phyloP scores from a whole-genome alignment of 768 basidiomycete species.

The Hydnomerulius pinastri region DNA sequence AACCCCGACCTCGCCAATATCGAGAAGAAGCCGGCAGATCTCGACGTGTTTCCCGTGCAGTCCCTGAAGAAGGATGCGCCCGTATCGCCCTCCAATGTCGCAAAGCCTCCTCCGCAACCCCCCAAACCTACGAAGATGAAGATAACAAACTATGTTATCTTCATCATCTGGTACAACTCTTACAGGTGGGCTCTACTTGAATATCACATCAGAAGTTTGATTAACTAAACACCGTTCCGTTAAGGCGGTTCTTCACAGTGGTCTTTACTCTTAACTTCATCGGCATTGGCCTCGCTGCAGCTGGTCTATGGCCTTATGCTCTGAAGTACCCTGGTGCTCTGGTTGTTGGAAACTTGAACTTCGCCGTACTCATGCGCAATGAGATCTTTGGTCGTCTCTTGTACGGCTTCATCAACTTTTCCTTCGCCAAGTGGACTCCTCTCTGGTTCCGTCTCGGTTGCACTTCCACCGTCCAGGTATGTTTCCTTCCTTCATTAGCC shows the following conservation, averaged over 20 bases:
- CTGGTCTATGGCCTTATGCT: slow-evolving; percentile 70
- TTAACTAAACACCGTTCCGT: slow-evolving; percentile 5
- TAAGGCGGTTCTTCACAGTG: slow-evolving; percentile 73
- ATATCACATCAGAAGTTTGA: background rate
- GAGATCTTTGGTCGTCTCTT: slow-evolving; percentile 80
- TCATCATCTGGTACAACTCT: slow-evolving; percentile 77
- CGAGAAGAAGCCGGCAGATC: slow-evolving; percentile 40
- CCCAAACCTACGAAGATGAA: slow-evolving; percentile 53
- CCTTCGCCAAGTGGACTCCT: slow-evolving; percentile 84
- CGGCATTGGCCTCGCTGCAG: slow-evolving; percentile 59
- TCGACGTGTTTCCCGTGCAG: slow-evolving; percentile 32
- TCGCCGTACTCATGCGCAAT: slow-evolving; percentile 76
- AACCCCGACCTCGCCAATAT: slow-evolving; percentile 34
- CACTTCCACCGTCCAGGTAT: slow-evolving; percentile 70
- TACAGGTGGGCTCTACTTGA: slow-evolving; percentile 66
- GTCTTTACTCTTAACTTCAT: slow-evolving; percentile 60
- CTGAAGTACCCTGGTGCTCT: slow-evolving; percentile 66
- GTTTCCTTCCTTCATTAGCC: background rate
- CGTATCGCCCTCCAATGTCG: slow-evolving; percentile 34
- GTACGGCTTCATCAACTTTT: slow-evolving; percentile 69
- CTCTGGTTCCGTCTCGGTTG: slow-evolving; percentile 71
- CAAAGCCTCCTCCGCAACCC: slow-evolving; percentile 35
- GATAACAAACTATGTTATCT: slow-evolving; percentile 58
- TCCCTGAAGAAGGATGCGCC: slow-evolving; percentile 46
- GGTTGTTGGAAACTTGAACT: slow-evolving; percentile 71